Base-by-base conservation (phyloP, 176 grass and related monocot species). In the Typha latifolia region DNA sequence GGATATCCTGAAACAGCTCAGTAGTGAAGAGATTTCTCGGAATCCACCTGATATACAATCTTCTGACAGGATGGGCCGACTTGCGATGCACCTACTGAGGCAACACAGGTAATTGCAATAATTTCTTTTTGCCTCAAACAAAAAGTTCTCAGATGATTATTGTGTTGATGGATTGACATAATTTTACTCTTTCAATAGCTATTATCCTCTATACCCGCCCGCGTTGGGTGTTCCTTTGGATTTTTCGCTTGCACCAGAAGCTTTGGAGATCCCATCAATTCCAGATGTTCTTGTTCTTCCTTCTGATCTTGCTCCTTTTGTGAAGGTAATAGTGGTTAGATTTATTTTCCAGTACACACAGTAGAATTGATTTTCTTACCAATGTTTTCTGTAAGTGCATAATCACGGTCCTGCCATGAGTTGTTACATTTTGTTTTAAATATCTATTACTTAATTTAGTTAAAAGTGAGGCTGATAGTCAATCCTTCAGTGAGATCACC, bases 231-330 rank as follows among this genome's bases (percentile, higher is more conserved):
- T 97, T 59, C 89, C 94, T 48, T 71, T 97, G 69, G 94, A 97
- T 73, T 84, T 90, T 51, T 87, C 83, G 47, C 72, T 97, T 75
- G 85, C 85, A 71, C 80, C 78, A 31, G 85, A 89, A 74, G 83
- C 89, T 66, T 66, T 97, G 75, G 77, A 80, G 62, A 85, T 92
- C 62, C 43, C 83, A 53, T 78, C 73, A 66, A 61, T 71, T 80
- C 94, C 94, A 47, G 85, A 97, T 67, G 29, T 97, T 72, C 83
- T 97, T 61, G 37, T 97, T 22, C 83, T 97, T 72, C 70, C 94
- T 82, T 97, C 89, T 11, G 94, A 97, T 80, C 94, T 97, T 68
- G 83, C 88, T 67, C 81, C 94, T 61, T 97, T 90, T 67, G 82
- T 90, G 63, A 97, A 97, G 88, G 94, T 97, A 86, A 82, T 51